Percentiles rank a stretch among this genome's conserved stretches.
These are phyloP conservation scores for Canariomyces notabilis DNA, from an alignment of 2,329 filamentous ascomycete species.

Conservation along the genomic window DNA sequence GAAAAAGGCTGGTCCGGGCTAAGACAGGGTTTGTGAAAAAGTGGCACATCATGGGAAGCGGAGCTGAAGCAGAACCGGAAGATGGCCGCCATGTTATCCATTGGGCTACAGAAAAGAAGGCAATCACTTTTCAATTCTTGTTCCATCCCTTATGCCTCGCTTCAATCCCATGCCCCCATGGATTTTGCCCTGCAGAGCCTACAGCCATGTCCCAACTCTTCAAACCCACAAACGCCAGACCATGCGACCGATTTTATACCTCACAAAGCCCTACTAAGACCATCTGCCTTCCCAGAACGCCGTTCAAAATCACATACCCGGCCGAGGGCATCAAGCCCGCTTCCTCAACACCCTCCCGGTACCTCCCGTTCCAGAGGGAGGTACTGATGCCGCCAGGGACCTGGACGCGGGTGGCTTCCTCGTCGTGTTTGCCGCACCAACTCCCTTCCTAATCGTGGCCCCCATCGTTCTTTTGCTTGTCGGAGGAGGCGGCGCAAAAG, in stretches of 20 bases:
- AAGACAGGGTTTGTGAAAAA: constrained; percentile 6
- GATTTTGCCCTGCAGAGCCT: not conserved
- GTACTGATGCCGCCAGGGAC: constrained; percentile 30
- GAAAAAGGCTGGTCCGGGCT: constrained; percentile 63
- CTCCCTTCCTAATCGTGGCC: constrained; percentile 49
- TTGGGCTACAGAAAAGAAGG: not conserved
- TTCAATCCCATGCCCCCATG: not conserved
- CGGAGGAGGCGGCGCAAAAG: constrained; percentile 30
- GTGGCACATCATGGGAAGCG: too few relatives aligned
- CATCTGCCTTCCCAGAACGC: not conserved
- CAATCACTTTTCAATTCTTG: not conserved
- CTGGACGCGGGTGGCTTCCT: constrained; percentile 44
- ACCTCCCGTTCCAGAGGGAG: constrained; percentile 27
- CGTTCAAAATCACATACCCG: not conserved
- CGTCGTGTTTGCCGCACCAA: constrained; percentile 41
- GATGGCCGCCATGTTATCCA: not conserved
- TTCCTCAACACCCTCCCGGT: constrained; percentile 53
- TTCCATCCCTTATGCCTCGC: not conserved
- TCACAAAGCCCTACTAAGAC: not conserved
- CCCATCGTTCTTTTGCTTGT: constrained; percentile 49
- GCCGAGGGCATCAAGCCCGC: constrained; percentile 30
- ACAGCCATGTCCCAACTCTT: not conserved
- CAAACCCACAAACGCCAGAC: not conserved
- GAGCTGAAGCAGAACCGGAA: not conserved
- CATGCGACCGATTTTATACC: not conserved